Evolutionary conservation across 768 basidiomycete species (phyloP), one percentile per base, ranked within the genome.

Genomic region (Amylocystis lapponica): DNA sequence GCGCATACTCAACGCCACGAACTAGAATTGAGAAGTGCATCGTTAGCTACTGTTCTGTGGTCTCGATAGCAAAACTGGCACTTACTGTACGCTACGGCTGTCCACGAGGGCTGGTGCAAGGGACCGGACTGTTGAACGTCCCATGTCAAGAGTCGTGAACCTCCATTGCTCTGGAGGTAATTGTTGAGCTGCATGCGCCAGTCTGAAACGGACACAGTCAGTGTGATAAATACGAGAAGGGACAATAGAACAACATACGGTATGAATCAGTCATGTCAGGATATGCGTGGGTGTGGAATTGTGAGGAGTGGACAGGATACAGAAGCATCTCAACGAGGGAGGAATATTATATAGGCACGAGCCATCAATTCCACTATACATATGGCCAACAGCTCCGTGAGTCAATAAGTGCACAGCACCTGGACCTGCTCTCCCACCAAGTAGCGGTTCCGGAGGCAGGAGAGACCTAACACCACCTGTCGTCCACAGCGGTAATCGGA

Each of bases 111-210:
- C 35, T 55, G 47, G 50, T 62, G 60, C 7, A 45, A 40, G 13
- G 55, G 58, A 22, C 60, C 60, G 1, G 45, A 21, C 29, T 51
- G 46, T 40, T 40, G 49, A 1, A 56, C 44, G 29, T 58, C 51
- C 60, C 60, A 62, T 19, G 42, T 45, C 4, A 62, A 47, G 27
- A 50, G 38, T 11, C 43, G 48, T 6, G 50, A 38, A 21, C 55
- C 55, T 4, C 55, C 57, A 43, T 57, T 54, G 19, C 46, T 47
- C 37, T 62, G 60, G 38, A 62, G 54, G 49, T 47, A 60, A 54
- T 60, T 62, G 50, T 62, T 60, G 45, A 62, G 55, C 29, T 54
- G 47, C 56, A 59, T 62, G 32, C 58, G 58, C 51, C 55, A 60
- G 50, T 62, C 61, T 60, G 26, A 17, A 21, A 32, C 10, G 20